Evolutionary conservation across 352 stramenopile species (phyloP).

Genomic region (Globisporangium solare): DNA sequence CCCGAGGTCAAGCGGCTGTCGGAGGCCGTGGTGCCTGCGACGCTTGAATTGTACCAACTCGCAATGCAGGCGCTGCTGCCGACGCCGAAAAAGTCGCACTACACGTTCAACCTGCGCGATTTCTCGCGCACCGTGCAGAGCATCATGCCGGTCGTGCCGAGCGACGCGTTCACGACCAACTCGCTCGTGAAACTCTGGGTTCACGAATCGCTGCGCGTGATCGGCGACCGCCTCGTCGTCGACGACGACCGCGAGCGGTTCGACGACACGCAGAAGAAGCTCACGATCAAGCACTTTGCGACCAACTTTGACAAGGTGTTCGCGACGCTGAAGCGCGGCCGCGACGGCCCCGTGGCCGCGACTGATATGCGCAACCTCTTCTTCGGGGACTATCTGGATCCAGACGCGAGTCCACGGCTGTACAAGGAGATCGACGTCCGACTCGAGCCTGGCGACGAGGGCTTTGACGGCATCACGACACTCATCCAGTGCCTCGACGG

Average conservation of each 20-base stretch:
- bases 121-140: conserved; percentile 92
- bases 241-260: conserved; percentile 92
- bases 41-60: conserved; percentile 89
- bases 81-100: conserved; percentile 94
- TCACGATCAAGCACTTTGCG: conserved; percentile 86
- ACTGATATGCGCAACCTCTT: conserved; percentile 89
- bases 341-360: conserved; percentile 65
- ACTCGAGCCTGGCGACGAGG: conserved; percentile 24
- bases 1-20: conserved; percentile 69
- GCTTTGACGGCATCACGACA: conserved; percentile 74
- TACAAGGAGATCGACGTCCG: conserved; percentile 83
- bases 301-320: conserved; percentile 89
- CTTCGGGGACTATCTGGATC: conserved; percentile 90
- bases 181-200: conserved; percentile 91
- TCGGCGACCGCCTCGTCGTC: conserved; percentile 93
- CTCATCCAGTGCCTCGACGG: conserved; percentile 86
- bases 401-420: conserved; percentile 64
- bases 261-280: conserved; percentile 83
- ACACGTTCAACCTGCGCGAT: conserved; percentile 95
- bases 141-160: conserved; percentile 87
- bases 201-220: conserved; percentile 92
- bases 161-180: conserved; percentile 75
- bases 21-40: conserved; percentile 83
- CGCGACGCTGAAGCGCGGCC: conserved; percentile 62
- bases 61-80: conserved; percentile 84